Base-by-base conservation (phyloP, 306 rosid species). In the Trifolium fragiferum region DNA sequence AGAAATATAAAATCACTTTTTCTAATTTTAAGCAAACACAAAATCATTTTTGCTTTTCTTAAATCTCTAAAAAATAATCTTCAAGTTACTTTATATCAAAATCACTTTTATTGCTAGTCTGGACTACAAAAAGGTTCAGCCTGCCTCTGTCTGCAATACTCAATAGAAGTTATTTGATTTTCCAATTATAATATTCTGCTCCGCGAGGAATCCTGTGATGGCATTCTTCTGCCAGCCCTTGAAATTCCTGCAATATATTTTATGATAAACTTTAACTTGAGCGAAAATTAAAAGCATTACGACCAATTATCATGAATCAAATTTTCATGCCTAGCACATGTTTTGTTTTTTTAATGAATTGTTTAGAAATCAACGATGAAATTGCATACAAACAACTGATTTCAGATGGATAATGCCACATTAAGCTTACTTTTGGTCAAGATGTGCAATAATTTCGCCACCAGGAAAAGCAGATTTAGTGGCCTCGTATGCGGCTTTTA, bases 221-320 rank as follows among this genome's bases (percentile, higher is more conserved):
- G 97, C 98, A 33, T 85, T 92, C 96, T 88, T 95, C 84, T 95
- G 93, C 99, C 96, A 92, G 81, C 99, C 43, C 85, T 92, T 92
- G 83, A 95, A 92, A 86, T 97, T 92, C 93, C 98, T 92, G 86
- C 76, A 82, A 63, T 59, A 68, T 71, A 80, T 73, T 16, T 62
- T 20, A 66, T 43, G n/a, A 30, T 20, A 37, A 43, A 19, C 14
- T 58, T 30, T 58, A 35, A 62, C 70, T 77, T 51, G 25, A 68
- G 70, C 20, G 61, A 58, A 38, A 77, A 75, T 21, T 25, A 51
- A 73, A 67, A 46, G 53, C 71, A 37, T 57, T 4, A 50, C 15
- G 16, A 49, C 54, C 68, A 49, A 61, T 66, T 30, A 27, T 53
- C 27, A 9, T n/a, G 14, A 19, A 9, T 54, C 7, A 54, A 54